Evolutionary conservation across 1,284 basidiomycete genomes (phyloP).

Genomic region (Ganoderma lucidum): DNA sequence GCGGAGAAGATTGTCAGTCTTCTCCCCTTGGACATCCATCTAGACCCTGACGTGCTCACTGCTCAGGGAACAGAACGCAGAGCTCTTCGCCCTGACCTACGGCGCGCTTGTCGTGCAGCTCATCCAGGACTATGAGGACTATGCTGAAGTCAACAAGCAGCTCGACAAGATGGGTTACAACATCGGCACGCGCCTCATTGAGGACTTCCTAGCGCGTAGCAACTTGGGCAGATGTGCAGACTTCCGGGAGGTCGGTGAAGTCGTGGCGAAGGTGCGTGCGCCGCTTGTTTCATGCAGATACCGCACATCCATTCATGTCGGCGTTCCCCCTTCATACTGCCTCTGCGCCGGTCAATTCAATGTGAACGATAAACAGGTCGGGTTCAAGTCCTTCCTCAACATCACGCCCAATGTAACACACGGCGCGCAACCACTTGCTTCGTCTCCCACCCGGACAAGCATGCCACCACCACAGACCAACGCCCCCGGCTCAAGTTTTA

Average conservation of each 20-base stretch:
- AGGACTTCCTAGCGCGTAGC: constrained; percentile 96
- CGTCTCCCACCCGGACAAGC: constrained; percentile 55
- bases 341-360: constrained; percentile 7
- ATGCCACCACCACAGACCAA: constrained; percentile 45
- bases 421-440: constrained; percentile 53
- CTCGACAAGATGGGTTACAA: constrained; percentile 97
- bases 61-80: constrained; percentile 78
- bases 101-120: constrained; percentile 98
- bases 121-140: constrained; percentile 99
- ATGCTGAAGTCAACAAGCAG: constrained; percentile 87
- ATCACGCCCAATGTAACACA: constrained; percentile 89
- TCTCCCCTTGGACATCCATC: constrained; percentile 4
- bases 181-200: constrained; percentile 95
- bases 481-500: constrained; percentile 68
- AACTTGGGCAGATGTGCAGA: constrained; percentile 86
- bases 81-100: constrained; percentile 97
- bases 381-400: constrained; percentile 99
- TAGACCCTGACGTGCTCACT: constrained; percentile 35
- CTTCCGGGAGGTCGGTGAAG: constrained; percentile 94
- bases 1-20: constrained; percentile 88
- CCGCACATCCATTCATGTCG: not conserved
- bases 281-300: not conserved
- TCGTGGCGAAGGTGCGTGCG: constrained; percentile 80
- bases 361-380: constrained; percentile 67
- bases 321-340: not conserved